Evolutionary conservation across 2,329 filamentous ascomycete species (phyloP), one percentile per base, ranked within the genome.

Genomic region (Aspergillus hiratsukae): DNA sequence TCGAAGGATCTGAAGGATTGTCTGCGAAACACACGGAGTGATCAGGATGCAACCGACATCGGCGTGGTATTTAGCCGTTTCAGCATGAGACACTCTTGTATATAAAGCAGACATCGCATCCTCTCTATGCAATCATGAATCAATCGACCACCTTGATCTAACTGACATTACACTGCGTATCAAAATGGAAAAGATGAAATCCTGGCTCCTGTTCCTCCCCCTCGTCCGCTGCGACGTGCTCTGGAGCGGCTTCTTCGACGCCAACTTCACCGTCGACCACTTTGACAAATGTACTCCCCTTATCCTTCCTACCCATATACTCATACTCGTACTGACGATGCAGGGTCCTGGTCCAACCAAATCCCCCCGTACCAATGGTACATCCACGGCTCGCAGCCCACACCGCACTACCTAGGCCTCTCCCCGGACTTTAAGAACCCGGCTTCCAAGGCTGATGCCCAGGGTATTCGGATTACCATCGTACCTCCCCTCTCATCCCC

Each of bases 321-420:
- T 9, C n/a, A 11, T 17, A 8, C 8, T 2, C 9, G 19, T 21
- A 35, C 41, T 45, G 49, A 53, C 21, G 53, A 37, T 29, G 1
- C 53, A 77, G 75, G 86, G 86, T 85, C 81, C 3, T 89, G 83
- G 81, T 79, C 78, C n/a, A 87, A 84, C 70, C 82, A 87, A 72
- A 83, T 87, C 64, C 85, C 85, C 1, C 81, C 84, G 0, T 90
- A 88, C 74, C 87, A 90, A 72, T 90, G 87, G 78, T 90, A 90
- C 76, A 89, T 89, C 69, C 87, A 90, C 75, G 88, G 87, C 37
- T 75, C 76, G 4, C 80, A 78, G 8, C 52, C 74, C 0, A 70
- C 68, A 0, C 19, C 52, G 0, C 75, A 81, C 64, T 89, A 89
- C 72, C 79, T 89, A 62, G 84, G 83, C 64, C 77, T 89, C 1